Base-by-base conservation (phyloP, 495 filamentous ascomycete species). In the Cryomyces minteri region DNA sequence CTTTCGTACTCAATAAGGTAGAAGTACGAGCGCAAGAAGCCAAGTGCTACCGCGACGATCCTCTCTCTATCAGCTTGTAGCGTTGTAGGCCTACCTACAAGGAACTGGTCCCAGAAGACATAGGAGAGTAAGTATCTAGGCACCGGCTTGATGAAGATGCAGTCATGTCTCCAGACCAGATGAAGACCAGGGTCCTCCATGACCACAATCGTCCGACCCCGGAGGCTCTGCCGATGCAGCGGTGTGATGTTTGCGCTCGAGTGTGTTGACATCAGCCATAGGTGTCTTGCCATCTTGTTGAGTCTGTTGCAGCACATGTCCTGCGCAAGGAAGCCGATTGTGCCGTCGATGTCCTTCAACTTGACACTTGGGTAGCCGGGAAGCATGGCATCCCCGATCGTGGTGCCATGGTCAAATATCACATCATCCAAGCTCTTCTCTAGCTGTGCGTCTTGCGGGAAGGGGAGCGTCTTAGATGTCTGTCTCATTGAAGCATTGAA, bases 101-200 rank as follows among this genome's bases (percentile, higher is more conserved):
- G 51, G 40, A 58, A 46, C 1, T 37, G 1, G 10, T 45, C 4
- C 66, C 71, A 77, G 48, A 77, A 72, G 4, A 44, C 56, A 11
- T 57, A 40, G 1, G 54, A 58, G 25, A 67, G 60, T 1, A 77
- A 61, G 49, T 64, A 76, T 7, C 32, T n/a, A 0, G 72, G 74
- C 0, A 78, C 43, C 4, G 73, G 74, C 42, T 76, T 78, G 33
- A 77, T 54, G 53, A 62, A 74, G 32, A 76, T 66, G 4, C 52
- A 46, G 28, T 66, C 50, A 31, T 71, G 47, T 42, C 51, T 48
- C 75, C 71, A 79, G 28, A 76, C 59, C 0, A 77, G 63, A 46
- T 79, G 73, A 4, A 76, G 54, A 0, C 57, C 47, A 0, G 66
- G 61, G 29, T 67, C 43, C 39, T 79, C 72, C 1, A 60, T 62